Percentiles rank a stretch among this genome's conserved stretches.
Conservation (phyloP, 257 asterid genomes). For the Scutellaria galericulata region DNA sequence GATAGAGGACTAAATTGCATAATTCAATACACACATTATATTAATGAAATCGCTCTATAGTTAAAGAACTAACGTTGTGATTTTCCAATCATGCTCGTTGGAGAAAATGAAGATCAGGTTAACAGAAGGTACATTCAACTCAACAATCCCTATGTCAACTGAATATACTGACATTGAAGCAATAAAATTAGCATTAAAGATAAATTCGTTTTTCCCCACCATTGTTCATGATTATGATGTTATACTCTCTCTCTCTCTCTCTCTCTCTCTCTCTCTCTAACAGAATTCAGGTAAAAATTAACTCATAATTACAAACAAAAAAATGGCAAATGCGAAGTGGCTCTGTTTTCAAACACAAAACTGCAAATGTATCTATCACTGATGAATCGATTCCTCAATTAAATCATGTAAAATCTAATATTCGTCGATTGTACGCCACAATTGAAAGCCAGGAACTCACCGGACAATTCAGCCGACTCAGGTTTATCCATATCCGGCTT, state of each 20-base stretch:
- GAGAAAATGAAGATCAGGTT: neutral
- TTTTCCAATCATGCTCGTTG: neutral
- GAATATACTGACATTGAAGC: neutral
- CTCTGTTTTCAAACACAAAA: neutral
- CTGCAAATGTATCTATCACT: neutral
- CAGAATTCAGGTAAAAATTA: neutral
- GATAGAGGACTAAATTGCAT: no score
- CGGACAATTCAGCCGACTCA: constrained; percentile 53
- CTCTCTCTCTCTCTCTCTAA: neutral
- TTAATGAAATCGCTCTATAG: no score
- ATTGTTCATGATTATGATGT: neutral
- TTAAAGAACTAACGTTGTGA: no score
- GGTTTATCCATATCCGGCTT: constrained; percentile 47
- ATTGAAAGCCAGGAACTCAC: constrained; percentile 42
- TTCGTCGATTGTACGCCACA: neutral
- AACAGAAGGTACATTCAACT: neutral
- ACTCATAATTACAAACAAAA: neutral
- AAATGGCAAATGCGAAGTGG: neutral
- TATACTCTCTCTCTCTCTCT: neutral
- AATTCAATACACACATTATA: no score
- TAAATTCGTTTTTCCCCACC: neutral
- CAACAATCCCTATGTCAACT: neutral
- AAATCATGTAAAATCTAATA: constrained; percentile 11
- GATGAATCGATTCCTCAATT: neutral
- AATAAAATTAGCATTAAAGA: no score